A percentile compares a stretch with the other conserved stretches of the same genome.
phyloP scores from a whole-genome alignment of 176 grass and related monocot genomes.

The Echinochloa phyllopogon region DNA sequence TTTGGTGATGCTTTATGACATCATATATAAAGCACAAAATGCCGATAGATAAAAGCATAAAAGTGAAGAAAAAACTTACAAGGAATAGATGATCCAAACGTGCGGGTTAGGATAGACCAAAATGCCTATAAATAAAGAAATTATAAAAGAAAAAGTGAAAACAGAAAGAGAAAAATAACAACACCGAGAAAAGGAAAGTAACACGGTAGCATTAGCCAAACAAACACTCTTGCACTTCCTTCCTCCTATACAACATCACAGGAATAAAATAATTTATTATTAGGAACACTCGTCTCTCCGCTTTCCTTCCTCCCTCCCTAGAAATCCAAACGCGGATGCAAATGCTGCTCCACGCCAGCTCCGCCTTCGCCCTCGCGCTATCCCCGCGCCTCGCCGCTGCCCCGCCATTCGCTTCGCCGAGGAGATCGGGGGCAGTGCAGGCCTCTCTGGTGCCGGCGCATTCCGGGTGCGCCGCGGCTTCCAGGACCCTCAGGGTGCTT shows the following conservation, averaged over 20 bases:
- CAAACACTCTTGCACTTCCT: background rate
- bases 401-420: background rate
- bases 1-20: too few species aligned
- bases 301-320: background rate
- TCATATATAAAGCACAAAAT: background rate
- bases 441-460: background rate
- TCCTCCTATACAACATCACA: background rate
- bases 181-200: background rate
- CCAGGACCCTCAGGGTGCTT: background rate
- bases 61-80: too few species aligned
- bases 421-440: conserved; percentile 8
- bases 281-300: background rate
- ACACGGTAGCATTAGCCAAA: conserved; percentile 5
- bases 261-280: background rate
- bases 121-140: background rate
- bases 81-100: background rate
- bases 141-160: background rate
- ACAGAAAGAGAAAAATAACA: background rate
- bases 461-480: conserved; percentile 11
- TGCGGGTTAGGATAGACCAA: background rate
- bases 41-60: background rate
- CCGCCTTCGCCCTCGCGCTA: background rate
- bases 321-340: conserved; percentile 30
- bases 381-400: conserved; percentile 10
- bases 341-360: conserved; percentile 36